Conservation (phyloP, 2,329 filamentous ascomycete species). For the Neonectria sp. region DNA sequence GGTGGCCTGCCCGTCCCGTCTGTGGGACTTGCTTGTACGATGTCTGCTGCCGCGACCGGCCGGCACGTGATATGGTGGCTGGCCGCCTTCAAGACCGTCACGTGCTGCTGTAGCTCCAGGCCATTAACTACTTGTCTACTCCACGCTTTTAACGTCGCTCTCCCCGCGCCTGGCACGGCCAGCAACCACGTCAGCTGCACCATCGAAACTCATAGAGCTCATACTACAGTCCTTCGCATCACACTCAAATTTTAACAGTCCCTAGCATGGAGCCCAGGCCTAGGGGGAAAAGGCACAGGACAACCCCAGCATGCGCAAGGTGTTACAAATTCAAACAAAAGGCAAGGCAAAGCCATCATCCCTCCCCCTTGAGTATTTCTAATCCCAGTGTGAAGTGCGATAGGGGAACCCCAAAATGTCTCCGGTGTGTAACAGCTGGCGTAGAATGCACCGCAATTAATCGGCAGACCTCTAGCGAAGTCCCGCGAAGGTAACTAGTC, state of each 20-base stretch:
- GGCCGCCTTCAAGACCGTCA: no score
- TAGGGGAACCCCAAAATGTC: conserved; percentile 31
- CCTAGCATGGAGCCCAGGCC: background rate
- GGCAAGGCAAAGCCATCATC: conserved; percentile 29
- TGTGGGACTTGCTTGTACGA: no score
- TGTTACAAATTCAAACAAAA: conserved; percentile 23
- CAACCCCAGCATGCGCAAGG: conserved; percentile 33
- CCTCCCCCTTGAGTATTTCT: background rate
- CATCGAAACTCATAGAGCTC: background rate
- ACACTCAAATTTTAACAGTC: no score
- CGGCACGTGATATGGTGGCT: no score
- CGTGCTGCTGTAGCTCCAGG: no score
- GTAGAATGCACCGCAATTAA: conserved; percentile 33
- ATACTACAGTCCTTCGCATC: background rate
- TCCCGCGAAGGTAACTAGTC: conserved; percentile 29
- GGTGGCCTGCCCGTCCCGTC: no score
- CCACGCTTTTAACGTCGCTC: no score
- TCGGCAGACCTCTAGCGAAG: conserved; percentile 28
- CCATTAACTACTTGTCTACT: background rate
- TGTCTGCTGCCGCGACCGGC: no score
- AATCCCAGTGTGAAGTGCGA: conserved; percentile 26
- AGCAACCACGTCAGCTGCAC: background rate
- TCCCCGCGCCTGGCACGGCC: background rate
- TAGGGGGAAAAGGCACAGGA: conserved; percentile 16
- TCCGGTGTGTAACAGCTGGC: conserved; percentile 31